A percentile compares a stretch with the other conserved stretches of the same genome.
phyloP scores from a whole-genome alignment of 345 rosid genomes.

The Raphanus raphanistrum region DNA sequence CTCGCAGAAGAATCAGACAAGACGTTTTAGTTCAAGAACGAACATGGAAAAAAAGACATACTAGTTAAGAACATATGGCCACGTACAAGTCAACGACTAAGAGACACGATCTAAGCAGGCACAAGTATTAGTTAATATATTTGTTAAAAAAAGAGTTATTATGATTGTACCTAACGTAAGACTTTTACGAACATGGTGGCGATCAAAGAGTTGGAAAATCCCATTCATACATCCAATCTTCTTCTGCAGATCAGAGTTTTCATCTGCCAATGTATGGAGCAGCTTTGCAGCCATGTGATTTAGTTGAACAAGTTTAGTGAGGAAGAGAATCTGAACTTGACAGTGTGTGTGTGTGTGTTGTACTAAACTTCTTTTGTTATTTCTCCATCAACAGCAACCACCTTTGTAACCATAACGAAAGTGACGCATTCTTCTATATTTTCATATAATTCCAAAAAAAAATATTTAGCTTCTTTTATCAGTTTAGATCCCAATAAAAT shows the following conservation, averaged over 20 bases:
- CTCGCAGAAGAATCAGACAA: slow-evolving; percentile 16
- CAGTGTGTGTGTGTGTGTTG: neutral
- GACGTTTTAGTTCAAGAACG: slow-evolving; percentile 3
- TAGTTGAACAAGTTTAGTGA: slow-evolving; percentile 1
- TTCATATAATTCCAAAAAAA: slow-evolving; percentile 33
- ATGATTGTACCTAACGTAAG: slow-evolving; percentile 58
- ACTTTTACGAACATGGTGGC: slow-evolving; percentile 60
- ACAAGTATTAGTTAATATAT: neutral
- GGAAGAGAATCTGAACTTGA: neutral
- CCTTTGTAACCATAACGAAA: slow-evolving; percentile 33
- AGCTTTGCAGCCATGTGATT: slow-evolving; percentile 85
- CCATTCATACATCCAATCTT: slow-evolving; percentile 95
- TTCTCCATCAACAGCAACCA: slow-evolving; percentile 27
- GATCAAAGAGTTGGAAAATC: slow-evolving; percentile 84
- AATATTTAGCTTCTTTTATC: neutral
- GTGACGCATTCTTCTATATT: slow-evolving; percentile 43
- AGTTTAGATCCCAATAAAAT: slow-evolving; percentile 22
- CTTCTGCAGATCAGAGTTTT: slow-evolving; percentile 85
- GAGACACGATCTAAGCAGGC: slow-evolving; percentile 30
- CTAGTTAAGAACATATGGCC: neutral
- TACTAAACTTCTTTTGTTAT: neutral
- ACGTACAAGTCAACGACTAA: slow-evolving; percentile 35
- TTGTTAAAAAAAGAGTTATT: neutral
- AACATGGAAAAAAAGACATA: slow-evolving; percentile 14
- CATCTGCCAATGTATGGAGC: slow-evolving; percentile 86